Base-by-base conservation (phyloP, 2,329 filamentous ascomycete genomes). In the Graphilbum ipis-grandicollis region DNA sequence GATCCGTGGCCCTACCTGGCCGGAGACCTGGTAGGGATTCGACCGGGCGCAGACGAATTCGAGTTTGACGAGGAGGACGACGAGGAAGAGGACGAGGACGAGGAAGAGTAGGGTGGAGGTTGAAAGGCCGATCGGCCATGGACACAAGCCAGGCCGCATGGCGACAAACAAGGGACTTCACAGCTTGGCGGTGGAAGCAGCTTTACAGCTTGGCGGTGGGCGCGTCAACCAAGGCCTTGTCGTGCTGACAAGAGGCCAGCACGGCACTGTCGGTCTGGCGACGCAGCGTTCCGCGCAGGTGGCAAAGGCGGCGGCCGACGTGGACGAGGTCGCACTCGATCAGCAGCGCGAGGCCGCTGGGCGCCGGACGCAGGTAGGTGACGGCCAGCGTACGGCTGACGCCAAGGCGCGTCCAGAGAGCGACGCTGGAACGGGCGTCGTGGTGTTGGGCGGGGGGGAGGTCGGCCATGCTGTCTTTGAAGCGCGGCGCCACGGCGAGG, bases 321-420 rank as follows among this genome's bases (percentile, higher is more conserved):
- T 73, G 66, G 5, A 77, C 54, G 14, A 76, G 52, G 46, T 75
- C 68, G 44, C 65, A 66, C 43, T 70, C 61, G 31, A 80, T 49
- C 17, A 68, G 46, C 9, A 73, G 55, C 44, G 61, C 58, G 1
- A 54, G 56, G 9, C 68, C 73, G 12, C 52, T 48, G 2, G 68
- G 66, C 3, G 68, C 62, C 2, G 78, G 77, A 1, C 74, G 63
- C 41, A 83, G 54, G 51, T 79, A 84, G 0, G 73, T 79, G 31
- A 78, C 64, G 47, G 66, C 72, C 37, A 84, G 59, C 19, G 70
- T 75, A 40, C 78, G 65, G 48, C 63, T 73, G 19, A 83, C 75
- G 28, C 78, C 77, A 19, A 75, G 61, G 29, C 56, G 58, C 39
- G 62, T 56, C 68, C 77, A 80, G 9, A 33, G 17, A 19, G 34